A percentile compares a stretch with the other conserved stretches of the same genome.
These are phyloP conservation scores for Microthyrium microscopicum DNA, from an alignment of 2,329 filamentous ascomycete species.

Conservation along the genomic window DNA sequence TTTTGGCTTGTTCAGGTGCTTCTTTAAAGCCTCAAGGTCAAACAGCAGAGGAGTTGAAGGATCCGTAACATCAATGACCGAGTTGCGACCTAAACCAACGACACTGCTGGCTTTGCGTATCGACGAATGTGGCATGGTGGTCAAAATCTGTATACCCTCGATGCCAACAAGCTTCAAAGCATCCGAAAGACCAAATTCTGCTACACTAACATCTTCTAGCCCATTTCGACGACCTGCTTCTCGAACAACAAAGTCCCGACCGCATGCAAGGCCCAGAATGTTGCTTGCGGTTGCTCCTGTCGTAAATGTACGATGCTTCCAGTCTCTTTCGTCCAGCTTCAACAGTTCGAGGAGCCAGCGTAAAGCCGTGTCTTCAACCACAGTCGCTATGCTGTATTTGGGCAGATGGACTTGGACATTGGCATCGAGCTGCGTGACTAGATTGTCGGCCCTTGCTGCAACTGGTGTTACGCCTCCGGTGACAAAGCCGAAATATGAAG, in stretches of 20 bases:
- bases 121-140: constrained; percentile 70
- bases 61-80: constrained; percentile 44
- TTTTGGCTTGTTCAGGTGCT: constrained; percentile 34
- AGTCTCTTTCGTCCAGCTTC: constrained; percentile 35
- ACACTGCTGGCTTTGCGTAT: constrained; percentile 69
- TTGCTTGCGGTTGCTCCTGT: constrained; percentile 56
- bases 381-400: constrained; percentile 55
- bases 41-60: constrained; percentile 48
- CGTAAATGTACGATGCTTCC: constrained; percentile 65
- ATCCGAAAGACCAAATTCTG: constrained; percentile 50
- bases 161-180: constrained; percentile 50
- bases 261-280: constrained; percentile 49
- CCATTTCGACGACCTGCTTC: constrained; percentile 14
- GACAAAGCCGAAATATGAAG: constrained; percentile 80
- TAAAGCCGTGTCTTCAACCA: constrained; percentile 58
- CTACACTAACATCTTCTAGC: constrained; percentile 32
- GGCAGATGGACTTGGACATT: constrained; percentile 74
- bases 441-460: constrained; percentile 64
- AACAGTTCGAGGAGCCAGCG: constrained; percentile 53
- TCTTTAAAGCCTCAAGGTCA: constrained; percentile 49
- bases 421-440: constrained; percentile 69
- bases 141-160: constrained; percentile 56
- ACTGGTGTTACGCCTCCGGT: constrained; percentile 67
- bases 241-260: constrained; percentile 49
- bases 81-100: constrained; percentile 56